Evolutionary conservation across 23 red algal genomes (phyloP), one percentile per base, ranked within the genome.

Genomic region (Cyanidiococcus yangmingshanensis): DNA sequence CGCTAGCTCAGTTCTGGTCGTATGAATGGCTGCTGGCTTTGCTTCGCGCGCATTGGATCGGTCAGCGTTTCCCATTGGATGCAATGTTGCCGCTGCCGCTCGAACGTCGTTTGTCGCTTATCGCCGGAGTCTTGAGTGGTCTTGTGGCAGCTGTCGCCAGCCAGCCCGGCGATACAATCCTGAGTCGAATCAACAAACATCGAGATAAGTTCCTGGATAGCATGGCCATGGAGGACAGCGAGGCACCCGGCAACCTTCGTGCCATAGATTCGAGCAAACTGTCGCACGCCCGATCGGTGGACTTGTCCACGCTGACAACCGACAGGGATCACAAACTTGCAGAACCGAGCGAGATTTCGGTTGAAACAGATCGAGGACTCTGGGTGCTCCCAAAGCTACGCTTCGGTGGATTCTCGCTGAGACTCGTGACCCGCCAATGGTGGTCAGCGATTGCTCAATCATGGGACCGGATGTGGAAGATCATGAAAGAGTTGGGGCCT

Each of bases 151-250:
- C 82, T 34, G 45, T 96, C 21, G 82, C 89, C 74, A 85, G 80
- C 24, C 91, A 96, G 26, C 91, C 91, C 0, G 91, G 91, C 35
- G 91, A 96, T 77, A 96, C 91, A 18, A 90, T 96, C 63, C 71
- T 96, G 12, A 84, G 78, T 0, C 79, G 77, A 39, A 87, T 96
- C 50, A 96, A 96, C 77, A 86, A 90, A 77, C 75, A 90, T 63
- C 76, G 2, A 0, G 59, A 33, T 2, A 30, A 59, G 16, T 38
- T 81, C 25, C 16, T 30, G 12, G 7, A 39, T 30, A 63, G 33
- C 3, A 2, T 81, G 40, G 18, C 67, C 37, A 2, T 30, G 40
- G 34, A 1, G 26, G 1, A 0, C 39, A 1, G 38, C 32, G 0
- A 57, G 50, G 51, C 78, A 35, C 7, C 32, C n/a, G 81, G 76